Evolutionary conservation across 2,329 filamentous ascomycete species (phyloP), one percentile per base, ranked within the genome.

Genomic region (Escovopsis sp.): DNA sequence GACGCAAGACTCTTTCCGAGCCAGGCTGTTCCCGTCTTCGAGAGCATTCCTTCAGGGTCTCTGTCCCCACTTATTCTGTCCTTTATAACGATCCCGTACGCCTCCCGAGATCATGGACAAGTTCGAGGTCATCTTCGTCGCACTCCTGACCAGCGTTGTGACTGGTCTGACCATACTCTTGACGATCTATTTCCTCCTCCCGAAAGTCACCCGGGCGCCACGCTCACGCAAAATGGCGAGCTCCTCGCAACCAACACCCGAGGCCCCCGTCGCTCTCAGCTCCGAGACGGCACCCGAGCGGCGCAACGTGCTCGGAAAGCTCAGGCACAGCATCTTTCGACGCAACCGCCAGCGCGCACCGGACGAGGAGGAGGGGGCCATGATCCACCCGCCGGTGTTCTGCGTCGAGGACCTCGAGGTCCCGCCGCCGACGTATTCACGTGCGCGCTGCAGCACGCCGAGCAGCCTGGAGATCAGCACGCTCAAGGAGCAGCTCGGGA

Each of bases 261-360:
- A 27, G 41, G 36, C 10, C 39, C 35, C 27, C 46, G 21, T 11
- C 4, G 45, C 48, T 32, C 55, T 21, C n/a, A 56, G 38, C 41
- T 39, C 37, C 29, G 39, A 30, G 26, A 45, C 33, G 29, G 45
- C 25, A 27, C 36, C 19, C 28, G 40, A 31, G 17, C 41, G 43
- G 37, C 21, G 36, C 27, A 40, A 47, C 47, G 18, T 17, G 14
- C 17, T 31, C 17, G n/a, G 15, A 7, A 31, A 13, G 14, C 17
- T 31, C 28, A 31, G 11, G 15, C 17, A 16, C 14, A 31, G 17
- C 28, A 12, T 15, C 9, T 14, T 31, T 11, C 28, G 28, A 7
- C 28, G 28, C 9, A 31, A 31, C 17, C 28, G 28, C 9, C 28
- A 14, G 17, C 28, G 14, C 5, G 21, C 4, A 3, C 28, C 15